phyloP scores from a whole-genome alignment of 805 yeast genomes.

The Yamadazyma sp. region DNA sequence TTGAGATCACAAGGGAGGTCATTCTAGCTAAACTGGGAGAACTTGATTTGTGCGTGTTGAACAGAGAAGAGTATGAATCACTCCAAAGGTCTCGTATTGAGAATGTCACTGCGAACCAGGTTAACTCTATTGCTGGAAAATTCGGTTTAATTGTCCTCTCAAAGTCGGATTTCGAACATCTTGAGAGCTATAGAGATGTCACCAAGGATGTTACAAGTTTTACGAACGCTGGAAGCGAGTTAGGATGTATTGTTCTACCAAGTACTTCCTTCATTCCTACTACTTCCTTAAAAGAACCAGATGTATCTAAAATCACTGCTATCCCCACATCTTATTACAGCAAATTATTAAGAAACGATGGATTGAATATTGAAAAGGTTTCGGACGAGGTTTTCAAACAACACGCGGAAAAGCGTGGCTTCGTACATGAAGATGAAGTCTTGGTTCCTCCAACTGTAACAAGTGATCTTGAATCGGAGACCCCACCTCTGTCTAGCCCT shows the following conservation, averaged over 20 bases:
- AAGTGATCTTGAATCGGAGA: constrained; percentile 5
- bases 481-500: constrained; percentile 7
- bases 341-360: constrained; percentile 49
- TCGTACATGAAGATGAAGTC: constrained; percentile 26
- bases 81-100: constrained; percentile 21
- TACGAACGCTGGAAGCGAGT: constrained; percentile 39
- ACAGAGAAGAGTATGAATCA: constrained; percentile 28
- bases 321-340: constrained; percentile 65
- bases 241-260: constrained; percentile 58
- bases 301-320: constrained; percentile 56
- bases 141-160: constrained; percentile 31
- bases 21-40: constrained; percentile 27
- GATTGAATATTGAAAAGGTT: constrained; percentile 44
- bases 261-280: constrained; percentile 61
- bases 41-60: constrained; percentile 32
- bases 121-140: constrained; percentile 34
- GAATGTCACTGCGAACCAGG: constrained; percentile 16
- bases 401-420: constrained; percentile 53
- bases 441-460: constrained; percentile 20
- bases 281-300: constrained; percentile 55
- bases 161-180: constrained; percentile 13
- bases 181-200: constrained; percentile 9
- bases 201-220: constrained; percentile 27
- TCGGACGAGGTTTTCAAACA: constrained; percentile 44
- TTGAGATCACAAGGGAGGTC: constrained; percentile 22